phyloP scores from a whole-genome alignment of 2,329 filamentous ascomycete genomes.

The Chaetomiaceae sp. region DNA sequence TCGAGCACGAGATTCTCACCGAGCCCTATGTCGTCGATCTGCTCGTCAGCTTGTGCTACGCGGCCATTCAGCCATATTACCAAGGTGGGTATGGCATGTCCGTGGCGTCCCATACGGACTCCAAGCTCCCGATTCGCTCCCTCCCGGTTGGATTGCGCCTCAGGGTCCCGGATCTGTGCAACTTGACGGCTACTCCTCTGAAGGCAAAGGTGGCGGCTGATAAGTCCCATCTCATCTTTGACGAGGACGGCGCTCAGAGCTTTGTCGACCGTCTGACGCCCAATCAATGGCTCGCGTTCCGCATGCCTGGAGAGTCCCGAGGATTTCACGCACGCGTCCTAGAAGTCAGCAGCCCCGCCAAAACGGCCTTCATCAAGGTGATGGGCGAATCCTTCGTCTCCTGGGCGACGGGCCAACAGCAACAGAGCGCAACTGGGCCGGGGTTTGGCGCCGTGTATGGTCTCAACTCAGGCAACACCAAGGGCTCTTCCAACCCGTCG shows the following conservation, averaged over 20 bases:
- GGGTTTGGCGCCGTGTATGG: too few relatives aligned
- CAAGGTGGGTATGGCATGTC: background rate
- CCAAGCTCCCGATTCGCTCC: conserved; percentile 37
- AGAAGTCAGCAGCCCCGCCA: conserved; percentile 18
- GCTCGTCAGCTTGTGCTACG: conserved; percentile 76
- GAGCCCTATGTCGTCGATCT: conserved; percentile 83
- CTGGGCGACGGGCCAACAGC: background rate
- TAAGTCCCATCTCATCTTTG: conserved; percentile 8
- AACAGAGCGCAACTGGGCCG: too few relatives aligned
- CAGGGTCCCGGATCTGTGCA: conserved; percentile 29
- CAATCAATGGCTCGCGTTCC: conserved; percentile 22
- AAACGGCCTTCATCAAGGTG: background rate
- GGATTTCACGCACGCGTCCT: conserved; percentile 11
- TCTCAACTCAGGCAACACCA: too few relatives aligned
- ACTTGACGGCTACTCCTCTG: background rate
- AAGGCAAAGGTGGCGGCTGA: background rate
- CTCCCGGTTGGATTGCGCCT: conserved; percentile 42
- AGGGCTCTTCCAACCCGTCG: background rate
- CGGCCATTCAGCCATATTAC: conserved; percentile 36
- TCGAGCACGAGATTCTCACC: conserved; percentile 77
- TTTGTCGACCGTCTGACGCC: background rate
- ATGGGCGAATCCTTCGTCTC: background rate
- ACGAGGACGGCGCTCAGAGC: background rate
- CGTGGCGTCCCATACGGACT: background rate
- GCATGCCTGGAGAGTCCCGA: background rate